A percentile compares a stretch with the other conserved stretches of the same genome.
Conservation (phyloP, 768 basidiomycete species). For the Rhodosporidiobolus sp. region DNA sequence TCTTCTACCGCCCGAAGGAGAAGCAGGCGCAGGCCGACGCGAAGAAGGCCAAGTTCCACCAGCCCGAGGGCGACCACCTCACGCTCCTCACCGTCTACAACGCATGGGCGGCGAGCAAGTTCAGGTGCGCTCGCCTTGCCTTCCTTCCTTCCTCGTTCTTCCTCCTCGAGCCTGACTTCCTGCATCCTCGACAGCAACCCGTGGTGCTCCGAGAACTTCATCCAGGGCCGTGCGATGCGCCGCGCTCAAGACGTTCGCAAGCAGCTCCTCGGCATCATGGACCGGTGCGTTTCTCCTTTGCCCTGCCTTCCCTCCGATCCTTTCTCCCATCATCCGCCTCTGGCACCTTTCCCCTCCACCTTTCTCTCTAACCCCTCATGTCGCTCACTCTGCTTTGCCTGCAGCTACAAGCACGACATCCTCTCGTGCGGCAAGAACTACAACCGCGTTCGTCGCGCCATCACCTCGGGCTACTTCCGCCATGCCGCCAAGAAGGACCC, state of each 20-base stretch:
- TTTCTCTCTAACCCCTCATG: slow-evolving; percentile 14
- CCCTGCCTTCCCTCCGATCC: background rate
- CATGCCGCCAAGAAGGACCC: slow-evolving; percentile 96
- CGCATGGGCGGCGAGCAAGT: slow-evolving; percentile 94
- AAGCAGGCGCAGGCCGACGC: slow-evolving; percentile 99
- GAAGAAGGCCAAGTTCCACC: slow-evolving; percentile 99
- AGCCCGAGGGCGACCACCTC: slow-evolving; percentile 94
- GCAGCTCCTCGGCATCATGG: slow-evolving; percentile 97
- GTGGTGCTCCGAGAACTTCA: slow-evolving; percentile 99
- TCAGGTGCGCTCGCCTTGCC: slow-evolving; percentile 51
- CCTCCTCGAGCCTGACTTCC: background rate
- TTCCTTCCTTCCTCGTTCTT: background rate
- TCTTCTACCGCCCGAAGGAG: slow-evolving; percentile 99
- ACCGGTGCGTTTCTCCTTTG: slow-evolving; percentile 64
- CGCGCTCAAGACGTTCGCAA: slow-evolving; percentile 97
- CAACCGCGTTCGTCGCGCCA: slow-evolving; percentile 87
- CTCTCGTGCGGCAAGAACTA: slow-evolving; percentile 83
- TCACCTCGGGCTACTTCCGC: slow-evolving; percentile 96
- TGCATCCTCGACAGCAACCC: slow-evolving; percentile 57
- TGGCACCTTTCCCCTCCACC: background rate
- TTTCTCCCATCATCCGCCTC: too few relatives aligned
- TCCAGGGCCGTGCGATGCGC: slow-evolving; percentile 94
- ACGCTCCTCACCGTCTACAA: slow-evolving; percentile 93
- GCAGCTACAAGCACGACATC: slow-evolving; percentile 94
- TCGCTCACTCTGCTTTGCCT: background rate